phyloP scores from a whole-genome alignment of 768 basidiomycete species.

The Suillus discolor region DNA sequence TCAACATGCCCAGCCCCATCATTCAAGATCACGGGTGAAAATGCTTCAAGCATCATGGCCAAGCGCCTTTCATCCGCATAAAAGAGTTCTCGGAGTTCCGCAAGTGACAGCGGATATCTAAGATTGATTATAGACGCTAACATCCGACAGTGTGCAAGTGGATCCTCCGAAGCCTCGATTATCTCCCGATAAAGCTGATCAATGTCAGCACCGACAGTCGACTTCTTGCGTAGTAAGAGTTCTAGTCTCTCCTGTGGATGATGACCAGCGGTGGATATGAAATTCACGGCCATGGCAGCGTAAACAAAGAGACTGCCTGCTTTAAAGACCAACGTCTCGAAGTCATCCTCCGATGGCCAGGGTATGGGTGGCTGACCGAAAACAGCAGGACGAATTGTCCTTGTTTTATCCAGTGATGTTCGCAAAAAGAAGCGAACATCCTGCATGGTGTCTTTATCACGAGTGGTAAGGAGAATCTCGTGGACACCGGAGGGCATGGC shows the following conservation, averaged over 20 bases:
- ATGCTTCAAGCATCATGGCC: background rate
- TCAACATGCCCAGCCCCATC: background rate
- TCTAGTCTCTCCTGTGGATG: background rate
- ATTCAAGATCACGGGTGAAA: constrained; percentile 1
- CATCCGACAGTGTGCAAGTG: background rate
- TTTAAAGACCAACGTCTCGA: constrained; percentile 15
- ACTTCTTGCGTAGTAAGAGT: background rate
- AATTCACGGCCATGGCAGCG: constrained; percentile 20
- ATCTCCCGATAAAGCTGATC: background rate
- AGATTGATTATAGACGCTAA: background rate
- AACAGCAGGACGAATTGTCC: constrained; percentile 1
- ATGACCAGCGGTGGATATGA: constrained; percentile 10
- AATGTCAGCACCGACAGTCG: background rate
- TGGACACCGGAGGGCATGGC: constrained; percentile 10
- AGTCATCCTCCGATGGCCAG: constrained; percentile 20
- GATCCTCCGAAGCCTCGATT: background rate
- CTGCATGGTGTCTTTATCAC: constrained; percentile 12
- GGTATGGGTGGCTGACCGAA: constrained; percentile 11
- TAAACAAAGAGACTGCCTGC: constrained; percentile 20
- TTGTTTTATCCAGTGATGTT: constrained; percentile 16
- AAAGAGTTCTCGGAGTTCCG: background rate
- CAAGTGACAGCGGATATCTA: background rate
- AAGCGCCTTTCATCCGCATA: background rate
- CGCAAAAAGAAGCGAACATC: constrained; percentile 19
- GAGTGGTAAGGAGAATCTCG: constrained; percentile 8